A percentile compares a stretch with the other conserved stretches of the same genome.
Conservation (phyloP, 1,284 basidiomycete species). For the Boletellus deceptivus region DNA sequence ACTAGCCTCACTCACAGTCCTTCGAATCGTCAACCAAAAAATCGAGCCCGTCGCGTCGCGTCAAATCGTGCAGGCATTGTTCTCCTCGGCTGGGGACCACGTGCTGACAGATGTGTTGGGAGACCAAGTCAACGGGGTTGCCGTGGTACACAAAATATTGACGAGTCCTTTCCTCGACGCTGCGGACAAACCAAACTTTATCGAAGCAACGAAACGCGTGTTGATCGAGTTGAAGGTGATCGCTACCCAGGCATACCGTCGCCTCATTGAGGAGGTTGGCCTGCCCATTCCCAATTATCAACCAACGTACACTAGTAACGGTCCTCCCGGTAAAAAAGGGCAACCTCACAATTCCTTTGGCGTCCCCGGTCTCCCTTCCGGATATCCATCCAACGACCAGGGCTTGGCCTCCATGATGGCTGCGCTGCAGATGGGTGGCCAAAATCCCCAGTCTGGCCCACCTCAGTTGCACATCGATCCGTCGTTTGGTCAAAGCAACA, state of each 20-base stretch:
- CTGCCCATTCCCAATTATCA: slow-evolving; percentile 85
- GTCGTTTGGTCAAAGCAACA: slow-evolving; percentile 42
- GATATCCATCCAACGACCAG: slow-evolving; percentile 77
- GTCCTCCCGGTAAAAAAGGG: slow-evolving; percentile 67
- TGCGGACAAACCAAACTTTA: slow-evolving; percentile 62
- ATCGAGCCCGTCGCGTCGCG: slow-evolving; percentile 81
- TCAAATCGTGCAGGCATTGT: slow-evolving; percentile 81
- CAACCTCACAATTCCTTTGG: slow-evolving; percentile 56
- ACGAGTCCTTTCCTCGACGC: slow-evolving; percentile 81
- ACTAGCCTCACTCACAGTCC: slow-evolving; percentile 89
- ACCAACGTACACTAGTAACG: slow-evolving; percentile 66
- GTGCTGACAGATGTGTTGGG: slow-evolving; percentile 91
- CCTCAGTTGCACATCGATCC: slow-evolving; percentile 72
- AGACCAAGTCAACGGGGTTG: slow-evolving; percentile 93
- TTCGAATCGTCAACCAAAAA: slow-evolving; percentile 92
- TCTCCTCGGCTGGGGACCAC: slow-evolving; percentile 82
- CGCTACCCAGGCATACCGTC: slow-evolving; percentile 88
- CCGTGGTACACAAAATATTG: slow-evolving; percentile 91
- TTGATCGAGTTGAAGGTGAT: slow-evolving; percentile 87
- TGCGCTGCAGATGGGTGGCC: slow-evolving; percentile 80
- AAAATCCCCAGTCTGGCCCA: slow-evolving; percentile 77
- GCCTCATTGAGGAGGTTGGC: slow-evolving; percentile 92
- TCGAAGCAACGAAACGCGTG: slow-evolving; percentile 87
- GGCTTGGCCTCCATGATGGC: slow-evolving; percentile 87
- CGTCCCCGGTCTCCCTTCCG: slow-evolving; percentile 70